Conservation (phyloP, 495 filamentous ascomycete species). For the Podospora bellae-mahoneyi region DNA sequence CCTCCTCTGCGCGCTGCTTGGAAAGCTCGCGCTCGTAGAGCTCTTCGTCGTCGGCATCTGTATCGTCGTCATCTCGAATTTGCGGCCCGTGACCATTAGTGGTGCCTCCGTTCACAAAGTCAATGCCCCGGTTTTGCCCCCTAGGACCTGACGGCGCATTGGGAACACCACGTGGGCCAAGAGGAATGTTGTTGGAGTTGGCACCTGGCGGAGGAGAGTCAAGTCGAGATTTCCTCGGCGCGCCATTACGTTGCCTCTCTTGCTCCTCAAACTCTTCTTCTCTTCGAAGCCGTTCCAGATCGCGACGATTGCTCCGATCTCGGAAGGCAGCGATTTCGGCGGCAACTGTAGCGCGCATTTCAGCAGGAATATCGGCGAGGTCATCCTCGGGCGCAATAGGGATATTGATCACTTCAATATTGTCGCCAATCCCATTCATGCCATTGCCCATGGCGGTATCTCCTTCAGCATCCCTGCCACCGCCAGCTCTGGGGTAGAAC, state of each 20-base stretch:
- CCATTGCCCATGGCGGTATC: conserved; percentile 67
- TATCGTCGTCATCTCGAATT: conserved; percentile 78
- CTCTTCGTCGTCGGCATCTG: conserved; percentile 83
- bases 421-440: conserved; percentile 51
- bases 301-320: conserved; percentile 79
- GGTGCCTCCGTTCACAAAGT: conserved; percentile 78
- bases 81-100: conserved; percentile 51
- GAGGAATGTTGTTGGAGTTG: conserved; percentile 59
- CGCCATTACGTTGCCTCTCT: conserved; percentile 71
- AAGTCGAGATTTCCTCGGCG: conserved; percentile 61
- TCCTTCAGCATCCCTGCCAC: conserved; percentile 55
- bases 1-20: conserved; percentile 68
- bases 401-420: conserved; percentile 86
- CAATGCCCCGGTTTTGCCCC: conserved; percentile 53
- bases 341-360: conserved; percentile 95
- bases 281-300: conserved; percentile 77
- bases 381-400: conserved; percentile 89
- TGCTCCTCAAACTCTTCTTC: conserved; percentile 91
- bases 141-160: conserved; percentile 80
- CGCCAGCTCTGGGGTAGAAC: conserved; percentile 61
- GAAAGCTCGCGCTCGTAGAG: conserved; percentile 68
- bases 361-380: conserved; percentile 88
- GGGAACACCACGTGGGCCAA: conserved; percentile 74
- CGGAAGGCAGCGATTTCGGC: conserved; percentile 92
- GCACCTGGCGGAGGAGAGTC: conserved; percentile 64